These are phyloP conservation scores for Moelleriella libera DNA, from an alignment of 2,329 filamentous ascomycete species.

Conservation along the genomic window DNA sequence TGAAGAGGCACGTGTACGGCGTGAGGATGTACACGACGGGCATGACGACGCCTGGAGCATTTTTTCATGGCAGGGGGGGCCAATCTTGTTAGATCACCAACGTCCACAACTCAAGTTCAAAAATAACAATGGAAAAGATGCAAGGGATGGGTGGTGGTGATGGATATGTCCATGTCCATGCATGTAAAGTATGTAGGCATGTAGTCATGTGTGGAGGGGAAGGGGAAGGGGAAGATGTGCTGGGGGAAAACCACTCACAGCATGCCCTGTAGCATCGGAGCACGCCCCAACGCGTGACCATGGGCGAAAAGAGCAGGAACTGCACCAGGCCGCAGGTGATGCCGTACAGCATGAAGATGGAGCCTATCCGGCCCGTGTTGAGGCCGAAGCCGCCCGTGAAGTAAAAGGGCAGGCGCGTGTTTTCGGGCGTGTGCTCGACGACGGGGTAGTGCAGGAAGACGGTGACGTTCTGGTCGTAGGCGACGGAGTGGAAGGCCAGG, in stretches of 20 bases:
- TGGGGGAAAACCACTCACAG: slow-evolving; percentile 18
- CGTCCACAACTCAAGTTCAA: background rate
- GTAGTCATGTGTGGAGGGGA: too few relatives aligned
- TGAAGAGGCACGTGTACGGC: slow-evolving; percentile 61
- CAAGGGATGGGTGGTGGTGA: too few relatives aligned
- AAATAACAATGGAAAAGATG: too few relatives aligned
- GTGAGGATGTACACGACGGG: slow-evolving; percentile 69
- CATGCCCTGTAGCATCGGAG: slow-evolving; percentile 59
- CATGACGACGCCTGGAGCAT: slow-evolving; percentile 40
- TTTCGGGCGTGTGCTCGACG: slow-evolving; percentile 40
- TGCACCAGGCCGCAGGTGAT: slow-evolving; percentile 68
- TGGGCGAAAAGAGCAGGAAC: slow-evolving; percentile 68
- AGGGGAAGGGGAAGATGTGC: background rate
- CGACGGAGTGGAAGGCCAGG: slow-evolving; percentile 67
- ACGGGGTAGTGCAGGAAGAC: slow-evolving; percentile 74
- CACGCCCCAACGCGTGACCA: slow-evolving; percentile 61
- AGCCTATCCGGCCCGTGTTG: slow-evolving; percentile 61
- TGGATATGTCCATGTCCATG: too few relatives aligned
- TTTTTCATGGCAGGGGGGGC: background rate
- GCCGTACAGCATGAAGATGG: slow-evolving; percentile 75
- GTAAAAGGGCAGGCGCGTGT: slow-evolving; percentile 57
- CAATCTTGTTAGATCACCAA: background rate
- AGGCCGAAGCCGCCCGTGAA: slow-evolving; percentile 73
- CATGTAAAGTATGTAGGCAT: background rate
- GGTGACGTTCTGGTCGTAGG: slow-evolving; percentile 77